A percentile compares a stretch with the other conserved stretches of the same genome.
Evolutionary conservation across 192 early-diverging fungal species (phyloP).

Genomic region (Coemansia sp.): DNA sequence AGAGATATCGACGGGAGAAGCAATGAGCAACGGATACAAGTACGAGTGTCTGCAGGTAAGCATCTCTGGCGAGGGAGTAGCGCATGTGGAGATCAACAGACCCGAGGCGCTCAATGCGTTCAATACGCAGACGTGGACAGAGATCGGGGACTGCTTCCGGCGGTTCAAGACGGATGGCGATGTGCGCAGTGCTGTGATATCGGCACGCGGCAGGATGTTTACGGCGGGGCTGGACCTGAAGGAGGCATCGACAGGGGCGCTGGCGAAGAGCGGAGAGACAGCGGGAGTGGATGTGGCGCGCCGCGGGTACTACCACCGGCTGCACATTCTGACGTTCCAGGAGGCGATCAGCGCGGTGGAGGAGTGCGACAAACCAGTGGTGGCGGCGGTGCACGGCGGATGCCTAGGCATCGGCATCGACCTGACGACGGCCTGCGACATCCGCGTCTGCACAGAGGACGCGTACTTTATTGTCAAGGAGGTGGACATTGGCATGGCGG

Average conservation of each 20-base stretch:
- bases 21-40: constrained; percentile 28
- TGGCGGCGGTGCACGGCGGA: constrained; percentile 80
- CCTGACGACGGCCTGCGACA: constrained; percentile 89
- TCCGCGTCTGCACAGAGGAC: constrained; percentile 77
- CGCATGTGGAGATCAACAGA: constrained; percentile 81
- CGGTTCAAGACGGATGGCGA: constrained; percentile 60
- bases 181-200: constrained; percentile 76
- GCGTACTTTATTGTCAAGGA: constrained; percentile 87
- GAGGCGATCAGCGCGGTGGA: constrained; percentile 77
- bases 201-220: constrained; percentile 75
- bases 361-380: constrained; percentile 81
- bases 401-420: constrained; percentile 90
- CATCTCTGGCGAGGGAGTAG: constrained; percentile 62
- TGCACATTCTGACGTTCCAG: constrained; percentile 59
- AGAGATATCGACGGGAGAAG: not conserved
- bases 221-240: constrained; percentile 90
- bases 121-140: constrained; percentile 65
- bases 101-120: constrained; percentile 84
- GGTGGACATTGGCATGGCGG: constrained; percentile 91
- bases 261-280: constrained; percentile 5
- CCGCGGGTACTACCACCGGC: constrained; percentile 50
- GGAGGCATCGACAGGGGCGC: constrained; percentile 27
- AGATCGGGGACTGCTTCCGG: constrained; percentile 64
- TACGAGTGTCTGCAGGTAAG: constrained; percentile 65
- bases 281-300: constrained; percentile 37